These are phyloP conservation scores for Erythrobasidium hasegawianum DNA, from an alignment of 1,284 basidiomycete genomes.

Conservation along the genomic window DNA sequence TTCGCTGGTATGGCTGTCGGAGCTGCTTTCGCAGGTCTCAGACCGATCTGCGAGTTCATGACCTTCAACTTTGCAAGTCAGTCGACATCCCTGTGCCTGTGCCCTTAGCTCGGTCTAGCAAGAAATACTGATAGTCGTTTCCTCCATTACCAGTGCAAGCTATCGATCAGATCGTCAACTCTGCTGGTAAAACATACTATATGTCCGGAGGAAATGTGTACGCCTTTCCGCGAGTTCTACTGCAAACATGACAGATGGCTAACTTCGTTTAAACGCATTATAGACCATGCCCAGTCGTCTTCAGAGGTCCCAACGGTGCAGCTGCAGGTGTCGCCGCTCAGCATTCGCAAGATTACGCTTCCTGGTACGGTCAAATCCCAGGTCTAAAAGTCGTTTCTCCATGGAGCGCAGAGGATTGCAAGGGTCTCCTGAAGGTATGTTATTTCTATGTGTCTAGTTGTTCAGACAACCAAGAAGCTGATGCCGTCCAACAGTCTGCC, in stretches of 20 bases:
- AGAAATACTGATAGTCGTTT: background rate
- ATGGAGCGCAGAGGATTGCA: constrained; percentile 96
- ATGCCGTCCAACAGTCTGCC: too few relatives aligned
- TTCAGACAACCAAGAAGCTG: too few relatives aligned
- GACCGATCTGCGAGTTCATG: constrained; percentile 99
- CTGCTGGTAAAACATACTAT: constrained; percentile 99
- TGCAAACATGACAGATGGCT: background rate
- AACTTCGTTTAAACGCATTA: background rate
- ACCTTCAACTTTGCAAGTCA: constrained; percentile 74
- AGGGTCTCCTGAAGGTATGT: constrained; percentile 87
- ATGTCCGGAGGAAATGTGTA: constrained; percentile 96
- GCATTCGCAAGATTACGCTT: constrained; percentile 54
- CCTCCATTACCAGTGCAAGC: constrained; percentile 58
- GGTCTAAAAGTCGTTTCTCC: constrained; percentile 97
- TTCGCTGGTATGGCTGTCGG: constrained; percentile 96
- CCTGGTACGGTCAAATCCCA: constrained; percentile 80
- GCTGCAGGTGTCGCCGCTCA: constrained; percentile 90
- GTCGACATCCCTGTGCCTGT: constrained; percentile 46
- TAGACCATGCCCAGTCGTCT: constrained; percentile 87
- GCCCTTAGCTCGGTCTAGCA: constrained; percentile 36
- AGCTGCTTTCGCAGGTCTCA: constrained; percentile 86
- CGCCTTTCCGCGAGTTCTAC: background rate
- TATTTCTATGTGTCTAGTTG: too few relatives aligned
- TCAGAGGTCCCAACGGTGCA: constrained; percentile 99
- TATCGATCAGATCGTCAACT: constrained; percentile 99